Conservation (phyloP, 2,329 filamentous ascomycete species). For the Aspergillus bombycis region DNA sequence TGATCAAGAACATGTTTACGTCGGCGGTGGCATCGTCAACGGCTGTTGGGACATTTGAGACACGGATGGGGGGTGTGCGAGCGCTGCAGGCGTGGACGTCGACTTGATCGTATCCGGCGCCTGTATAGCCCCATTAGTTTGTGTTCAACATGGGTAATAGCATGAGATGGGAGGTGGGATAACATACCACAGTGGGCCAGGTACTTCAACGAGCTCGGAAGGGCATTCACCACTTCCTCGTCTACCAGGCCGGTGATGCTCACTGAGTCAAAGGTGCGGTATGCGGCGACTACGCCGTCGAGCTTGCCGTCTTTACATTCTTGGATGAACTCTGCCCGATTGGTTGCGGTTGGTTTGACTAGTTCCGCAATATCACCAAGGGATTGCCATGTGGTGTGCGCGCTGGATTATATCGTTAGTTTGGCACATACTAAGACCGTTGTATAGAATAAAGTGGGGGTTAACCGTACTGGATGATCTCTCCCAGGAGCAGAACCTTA, state of each 20-base stretch:
- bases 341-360: constrained; percentile 62
- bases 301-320: constrained; percentile 68
- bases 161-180: not conserved
- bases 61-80: constrained; percentile 61
- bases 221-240: constrained; percentile 64
- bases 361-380: constrained; percentile 68
- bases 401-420: constrained; percentile 40
- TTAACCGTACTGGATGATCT: constrained; percentile 63
- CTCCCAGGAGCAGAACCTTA: constrained; percentile 66
- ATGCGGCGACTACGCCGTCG: constrained; percentile 67
- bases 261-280: constrained; percentile 71
- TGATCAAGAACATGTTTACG: constrained; percentile 75
- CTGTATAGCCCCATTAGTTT: constrained; percentile 40
- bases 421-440: not conserved
- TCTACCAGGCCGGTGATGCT: constrained; percentile 71
- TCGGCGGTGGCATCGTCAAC: constrained; percentile 86
- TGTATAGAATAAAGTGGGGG: not conserved
- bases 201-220: constrained; percentile 43
- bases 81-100: constrained; percentile 72
- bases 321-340: constrained; percentile 67
- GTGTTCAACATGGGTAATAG: not conserved
- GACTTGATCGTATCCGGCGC: constrained; percentile 84
- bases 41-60: constrained; percentile 80
- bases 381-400: constrained; percentile 65
- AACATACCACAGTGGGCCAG: constrained; percentile 45